A percentile compares a stretch with the other conserved stretches of the same genome.
phyloP scores from a whole-genome alignment of 2,329 filamentous ascomycete species.

The Metarhizium guizhouense region DNA sequence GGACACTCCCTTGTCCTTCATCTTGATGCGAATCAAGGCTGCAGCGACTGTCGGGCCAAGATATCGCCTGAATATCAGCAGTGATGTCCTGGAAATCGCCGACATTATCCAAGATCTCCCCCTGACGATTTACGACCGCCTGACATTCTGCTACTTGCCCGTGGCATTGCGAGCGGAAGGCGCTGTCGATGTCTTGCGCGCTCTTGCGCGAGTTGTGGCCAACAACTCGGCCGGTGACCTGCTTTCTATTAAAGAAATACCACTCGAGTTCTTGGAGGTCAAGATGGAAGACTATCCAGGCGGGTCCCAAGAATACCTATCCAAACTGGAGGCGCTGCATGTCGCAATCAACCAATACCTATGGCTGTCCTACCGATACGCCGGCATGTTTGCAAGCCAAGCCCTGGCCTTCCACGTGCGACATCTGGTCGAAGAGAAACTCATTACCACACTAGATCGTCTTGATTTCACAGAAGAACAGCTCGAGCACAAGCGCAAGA shows the following conservation, averaged over 20 bases:
- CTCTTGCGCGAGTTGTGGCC: slow-evolving; percentile 62
- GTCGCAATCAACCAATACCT: slow-evolving; percentile 76
- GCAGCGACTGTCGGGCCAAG: slow-evolving; percentile 52
- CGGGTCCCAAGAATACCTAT: slow-evolving; percentile 48
- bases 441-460: slow-evolving; percentile 38
- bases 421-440: slow-evolving; percentile 63
- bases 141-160: slow-evolving; percentile 68
- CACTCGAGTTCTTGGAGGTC: slow-evolving; percentile 66
- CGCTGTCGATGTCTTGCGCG: slow-evolving; percentile 43
- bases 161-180: slow-evolving; percentile 42
- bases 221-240: slow-evolving; percentile 57
- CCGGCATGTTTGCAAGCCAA: slow-evolving; percentile 69
- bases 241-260: slow-evolving; percentile 60
- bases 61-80: slow-evolving; percentile 56
- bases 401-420: slow-evolving; percentile 73
- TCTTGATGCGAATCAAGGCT: slow-evolving; percentile 67
- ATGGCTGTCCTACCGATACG: slow-evolving; percentile 87
- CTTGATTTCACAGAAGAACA: slow-evolving; percentile 39
- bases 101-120: slow-evolving; percentile 65
- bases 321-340: slow-evolving; percentile 67
- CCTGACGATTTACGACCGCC: slow-evolving; percentile 64
- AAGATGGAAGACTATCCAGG: slow-evolving; percentile 32
- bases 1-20: slow-evolving; percentile 72
- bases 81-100: slow-evolving; percentile 56
- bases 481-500: slow-evolving; percentile 17